phyloP scores from a whole-genome alignment of 164 flowering plant genomes.

The Magnolia changhungtana region DNA sequence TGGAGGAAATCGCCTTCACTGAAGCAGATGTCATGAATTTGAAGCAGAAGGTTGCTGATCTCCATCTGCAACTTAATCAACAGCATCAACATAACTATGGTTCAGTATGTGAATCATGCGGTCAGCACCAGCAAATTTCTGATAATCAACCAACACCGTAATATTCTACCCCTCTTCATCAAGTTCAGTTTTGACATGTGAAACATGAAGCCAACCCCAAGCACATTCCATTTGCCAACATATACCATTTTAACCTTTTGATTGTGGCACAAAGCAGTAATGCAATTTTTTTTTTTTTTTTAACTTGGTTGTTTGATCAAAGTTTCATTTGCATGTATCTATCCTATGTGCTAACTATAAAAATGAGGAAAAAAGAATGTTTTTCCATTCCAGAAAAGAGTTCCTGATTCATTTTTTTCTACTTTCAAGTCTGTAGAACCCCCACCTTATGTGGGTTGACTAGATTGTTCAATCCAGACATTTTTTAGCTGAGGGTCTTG shows the following conservation, averaged over 20 bases:
- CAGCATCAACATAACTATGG: conserved; percentile 34
- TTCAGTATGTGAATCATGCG: conserved; percentile 25
- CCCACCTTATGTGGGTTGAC: too few relatives aligned
- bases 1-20: conserved; percentile 57
- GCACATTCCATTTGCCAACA: background rate
- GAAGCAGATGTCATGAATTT: conserved; percentile 65
- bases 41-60: conserved; percentile 67
- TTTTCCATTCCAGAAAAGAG: too few relatives aligned
- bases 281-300: background rate
- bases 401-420: too few relatives aligned
- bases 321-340: too few relatives aligned
- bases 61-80: conserved; percentile 49
- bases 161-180: conserved; percentile 6
- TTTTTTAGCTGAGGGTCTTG: too few relatives aligned
- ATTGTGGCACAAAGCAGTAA: background rate
- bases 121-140: conserved; percentile 25
- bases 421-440: too few relatives aligned
- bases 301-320: too few relatives aligned
- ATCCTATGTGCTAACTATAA: too few relatives aligned
- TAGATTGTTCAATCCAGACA: too few relatives aligned
- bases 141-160: conserved; percentile 37
- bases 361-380: too few relatives aligned
- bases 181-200: background rate
- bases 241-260: background rate
- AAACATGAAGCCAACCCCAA: background rate